These are phyloP conservation scores for Leccinellum rugosiceps DNA, from an alignment of 768 basidiomycete genomes.

Conservation along the genomic window DNA sequence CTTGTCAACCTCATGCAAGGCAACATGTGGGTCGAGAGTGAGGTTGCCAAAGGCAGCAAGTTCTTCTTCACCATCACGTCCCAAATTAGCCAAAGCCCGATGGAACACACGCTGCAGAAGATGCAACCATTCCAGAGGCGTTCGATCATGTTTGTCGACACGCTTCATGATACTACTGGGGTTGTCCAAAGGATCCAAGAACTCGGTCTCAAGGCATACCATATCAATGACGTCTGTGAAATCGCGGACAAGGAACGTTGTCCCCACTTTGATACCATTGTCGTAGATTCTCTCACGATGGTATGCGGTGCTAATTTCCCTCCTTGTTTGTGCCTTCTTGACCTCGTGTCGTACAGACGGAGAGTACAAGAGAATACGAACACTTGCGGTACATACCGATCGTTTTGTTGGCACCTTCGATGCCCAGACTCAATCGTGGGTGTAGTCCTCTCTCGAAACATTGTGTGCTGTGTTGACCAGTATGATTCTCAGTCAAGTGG, in stretches of 20 bases:
- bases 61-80: constrained; percentile 97
- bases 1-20: constrained; percentile 97
- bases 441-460: background rate
- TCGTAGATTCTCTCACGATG: constrained; percentile 84
- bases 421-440: constrained; percentile 75
- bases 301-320: constrained; percentile 46
- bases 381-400: constrained; percentile 96
- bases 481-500: constrained; percentile 71
- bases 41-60: constrained; percentile 87
- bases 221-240: constrained; percentile 75
- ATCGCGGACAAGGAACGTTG: constrained; percentile 78
- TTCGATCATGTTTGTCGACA: constrained; percentile 90
- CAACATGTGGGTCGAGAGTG: constrained; percentile 98
- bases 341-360: constrained; percentile 55
- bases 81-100: constrained; percentile 69
- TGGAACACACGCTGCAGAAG: constrained; percentile 71
- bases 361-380: constrained; percentile 86
- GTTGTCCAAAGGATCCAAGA: constrained; percentile 76
- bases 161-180: constrained; percentile 67
- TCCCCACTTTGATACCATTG: constrained; percentile 91
- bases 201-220: constrained; percentile 73
- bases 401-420: constrained; percentile 79
- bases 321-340: background rate
- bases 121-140: constrained; percentile 86
- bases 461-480: constrained; percentile 2